Conservation (phyloP, 2,329 filamentous ascomycete genomes). For the Thelonectria blattea region DNA sequence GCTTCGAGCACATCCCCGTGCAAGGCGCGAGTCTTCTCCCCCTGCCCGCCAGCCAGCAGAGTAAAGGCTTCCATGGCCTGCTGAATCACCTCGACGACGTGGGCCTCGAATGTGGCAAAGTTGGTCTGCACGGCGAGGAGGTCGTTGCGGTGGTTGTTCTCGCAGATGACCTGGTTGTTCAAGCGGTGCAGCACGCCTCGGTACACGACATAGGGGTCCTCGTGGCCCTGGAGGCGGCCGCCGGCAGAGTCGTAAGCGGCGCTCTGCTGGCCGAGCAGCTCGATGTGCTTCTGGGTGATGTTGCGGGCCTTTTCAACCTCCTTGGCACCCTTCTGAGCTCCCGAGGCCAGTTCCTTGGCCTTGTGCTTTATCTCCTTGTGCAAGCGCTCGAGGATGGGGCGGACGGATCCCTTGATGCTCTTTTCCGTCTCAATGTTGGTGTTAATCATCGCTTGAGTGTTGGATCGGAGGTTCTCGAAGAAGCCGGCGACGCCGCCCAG, state of each 20-base stretch:
- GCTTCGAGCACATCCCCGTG: constrained; percentile 83
- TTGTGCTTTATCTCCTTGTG: constrained; percentile 98
- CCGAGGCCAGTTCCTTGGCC: constrained; percentile 83
- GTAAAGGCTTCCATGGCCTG: constrained; percentile 83
- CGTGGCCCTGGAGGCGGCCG: constrained; percentile 70
- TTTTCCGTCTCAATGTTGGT: constrained; percentile 91
- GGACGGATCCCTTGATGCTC: constrained; percentile 82
- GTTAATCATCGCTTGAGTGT: constrained; percentile 90
- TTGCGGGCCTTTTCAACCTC: constrained; percentile 88
- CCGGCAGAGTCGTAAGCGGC: constrained; percentile 79
- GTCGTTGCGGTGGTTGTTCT: constrained; percentile 96
- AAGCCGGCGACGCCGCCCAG: constrained; percentile 87
- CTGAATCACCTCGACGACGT: constrained; percentile 84
- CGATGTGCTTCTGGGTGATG: constrained; percentile 92
- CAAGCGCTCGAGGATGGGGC: constrained; percentile 87
- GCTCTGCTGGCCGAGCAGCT: constrained; percentile 86
- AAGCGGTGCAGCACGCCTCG: constrained; percentile 83
- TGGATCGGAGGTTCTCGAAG: constrained; percentile 92
- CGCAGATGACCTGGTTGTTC: constrained; percentile 88
- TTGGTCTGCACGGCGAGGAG: constrained; percentile 89
- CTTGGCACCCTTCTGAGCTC: constrained; percentile 85
- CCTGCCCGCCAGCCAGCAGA: constrained; percentile 78
- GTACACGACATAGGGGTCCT: constrained; percentile 89
- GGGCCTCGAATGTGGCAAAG: constrained; percentile 85
- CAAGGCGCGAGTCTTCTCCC: constrained; percentile 79